These are phyloP conservation scores for Colletotrichum gloeosporioides DNA, from an alignment of 2,329 filamentous ascomycete species.

Conservation along the genomic window DNA sequence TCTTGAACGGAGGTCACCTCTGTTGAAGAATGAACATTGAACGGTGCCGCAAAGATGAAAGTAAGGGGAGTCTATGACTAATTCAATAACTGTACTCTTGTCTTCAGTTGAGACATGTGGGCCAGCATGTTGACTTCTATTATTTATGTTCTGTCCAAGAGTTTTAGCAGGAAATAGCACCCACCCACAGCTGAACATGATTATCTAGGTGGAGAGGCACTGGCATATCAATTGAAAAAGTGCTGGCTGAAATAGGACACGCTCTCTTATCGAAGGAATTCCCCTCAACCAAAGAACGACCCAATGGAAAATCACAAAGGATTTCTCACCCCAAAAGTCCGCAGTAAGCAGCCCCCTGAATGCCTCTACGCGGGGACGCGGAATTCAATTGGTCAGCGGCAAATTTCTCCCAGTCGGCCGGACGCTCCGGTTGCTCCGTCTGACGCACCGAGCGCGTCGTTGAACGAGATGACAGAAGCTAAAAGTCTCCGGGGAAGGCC, in stretches of 20 bases:
- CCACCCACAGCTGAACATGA: not conserved
- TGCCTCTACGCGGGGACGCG: not conserved
- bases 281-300: not conserved
- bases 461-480: not conserved
- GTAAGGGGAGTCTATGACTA: fast-evolving
- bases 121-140: not conserved
- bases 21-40: not conserved
- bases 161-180: not conserved
- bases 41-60: not conserved
- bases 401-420: not conserved
- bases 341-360: not conserved
- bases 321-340: not conserved
- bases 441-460: not conserved
- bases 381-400: not conserved
- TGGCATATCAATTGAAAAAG: fast-evolving
- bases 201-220: fast-evolving
- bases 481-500: not conserved
- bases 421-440: not conserved
- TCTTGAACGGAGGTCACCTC: not conserved
- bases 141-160: not conserved
- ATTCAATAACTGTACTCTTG: not conserved
- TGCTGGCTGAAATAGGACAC: fast-evolving
- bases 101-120: not conserved
- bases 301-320: not conserved
- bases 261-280: not conserved